Evolutionary conservation across 78 protist genomes (phyloP).

Genomic region (Diacronema lutheri): DNA sequence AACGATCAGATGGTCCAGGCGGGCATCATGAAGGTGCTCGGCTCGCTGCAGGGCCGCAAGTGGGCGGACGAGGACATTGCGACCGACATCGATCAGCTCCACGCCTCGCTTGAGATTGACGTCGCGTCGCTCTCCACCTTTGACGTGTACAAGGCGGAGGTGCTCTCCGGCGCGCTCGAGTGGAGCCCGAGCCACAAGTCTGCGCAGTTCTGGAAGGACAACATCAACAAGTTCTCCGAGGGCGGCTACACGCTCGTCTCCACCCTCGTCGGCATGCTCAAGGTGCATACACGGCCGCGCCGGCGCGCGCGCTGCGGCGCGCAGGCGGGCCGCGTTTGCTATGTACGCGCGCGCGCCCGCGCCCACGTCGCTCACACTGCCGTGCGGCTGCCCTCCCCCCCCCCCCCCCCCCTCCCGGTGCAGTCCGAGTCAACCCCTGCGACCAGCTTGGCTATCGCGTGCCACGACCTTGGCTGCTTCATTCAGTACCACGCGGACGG

Average conservation of each 20-base stretch:
- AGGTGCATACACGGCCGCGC: no score
- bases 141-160: slow-evolving; percentile 70
- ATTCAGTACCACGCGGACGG: slow-evolving; percentile 81
- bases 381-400: no score
- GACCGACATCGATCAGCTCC: slow-evolving; percentile 24
- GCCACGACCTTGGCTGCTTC: slow-evolving; percentile 89
- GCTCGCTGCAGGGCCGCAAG: slow-evolving; percentile 37
- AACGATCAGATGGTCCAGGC: slow-evolving; percentile 56
- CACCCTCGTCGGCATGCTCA: no score
- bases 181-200: slow-evolving; percentile 90
- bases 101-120: neutral
- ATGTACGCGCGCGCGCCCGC: no score
- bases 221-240: slow-evolving; percentile 73
- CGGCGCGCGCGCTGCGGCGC: no score
- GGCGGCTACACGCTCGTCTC: neutral
- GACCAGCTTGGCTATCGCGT: slow-evolving; percentile 74
- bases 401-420: no score
- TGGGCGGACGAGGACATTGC: slow-evolving; percentile 81
- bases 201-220: slow-evolving; percentile 88
- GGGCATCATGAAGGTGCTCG: slow-evolving; percentile 48
- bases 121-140: slow-evolving; percentile 24
- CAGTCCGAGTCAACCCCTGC: slow-evolving; percentile 9
- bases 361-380: no score
- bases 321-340: no score
- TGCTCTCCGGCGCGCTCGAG: slow-evolving; percentile 62